Evolutionary conservation across 2,329 filamentous ascomycete genomes (phyloP), one percentile per base, ranked within the genome.

Genomic region (Epicoccum nigrum): DNA sequence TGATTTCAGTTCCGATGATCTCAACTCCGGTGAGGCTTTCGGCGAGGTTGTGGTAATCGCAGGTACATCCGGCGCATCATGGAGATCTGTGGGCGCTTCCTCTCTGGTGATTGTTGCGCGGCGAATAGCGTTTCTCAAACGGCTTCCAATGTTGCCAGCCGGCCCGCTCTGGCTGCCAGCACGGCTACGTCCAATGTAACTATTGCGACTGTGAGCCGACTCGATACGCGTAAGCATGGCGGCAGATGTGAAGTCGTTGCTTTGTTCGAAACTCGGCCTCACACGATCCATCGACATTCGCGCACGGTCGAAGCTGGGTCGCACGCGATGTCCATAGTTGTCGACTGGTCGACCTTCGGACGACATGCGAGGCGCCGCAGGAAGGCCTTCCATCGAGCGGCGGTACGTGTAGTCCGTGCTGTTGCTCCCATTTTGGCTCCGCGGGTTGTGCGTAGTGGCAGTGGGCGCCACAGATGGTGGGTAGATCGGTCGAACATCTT

Each of bases 401-500:
- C 77, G 75, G 40, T 73, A 79, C 17, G 91, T 95, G 72, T 92
- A 95, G 64, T 95, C 92, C 41, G 94, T 97, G 55, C 91, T 93
- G 73, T 96, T 92, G 75, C 92, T 97, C 54, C 92, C 91, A 63
- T 93, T 95, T 69, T 96, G 90, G 65, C 90, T 94, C 62, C 85
- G 81, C 42, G 87, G 87, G 59, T 92, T 93, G 70, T 94, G 88
- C 11, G 73, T 75, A 16, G 69, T 74, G 37, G 85, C 83, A 13
- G 90, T 93, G 11, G 84, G 81, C 40, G 90, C 88, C 64, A 93
- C 86, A 45, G 92, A 96, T 12, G 93, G 92, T 41, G 93, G 90
- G 74, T 97, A 97, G 65, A 97, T 96, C 25, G 92, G 92, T 60
- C 92, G 85, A 72, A 90, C 83, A 68, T 97, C 93, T 74, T 97